Evolutionary conservation across 2,329 filamentous ascomycete species (phyloP).

Genomic region (Fonsecaea nubica): DNA sequence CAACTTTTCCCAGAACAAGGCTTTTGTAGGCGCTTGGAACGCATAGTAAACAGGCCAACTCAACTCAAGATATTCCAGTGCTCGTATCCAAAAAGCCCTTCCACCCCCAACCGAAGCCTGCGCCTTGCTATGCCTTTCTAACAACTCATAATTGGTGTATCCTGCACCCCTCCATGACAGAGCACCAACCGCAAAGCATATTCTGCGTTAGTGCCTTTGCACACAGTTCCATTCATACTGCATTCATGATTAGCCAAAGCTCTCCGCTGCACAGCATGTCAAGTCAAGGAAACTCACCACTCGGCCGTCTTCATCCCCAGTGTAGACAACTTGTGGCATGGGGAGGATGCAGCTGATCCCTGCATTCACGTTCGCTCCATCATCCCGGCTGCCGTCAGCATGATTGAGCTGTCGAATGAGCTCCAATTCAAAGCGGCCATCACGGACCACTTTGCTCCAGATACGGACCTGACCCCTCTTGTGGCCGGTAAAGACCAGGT

Average conservation of each 20-base stretch:
- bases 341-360: constrained; percentile 86
- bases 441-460: constrained; percentile 52
- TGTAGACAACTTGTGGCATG: constrained; percentile 84
- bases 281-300: constrained; percentile 68
- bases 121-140: constrained; percentile 31
- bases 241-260: constrained; percentile 23
- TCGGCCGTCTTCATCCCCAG: constrained; percentile 88
- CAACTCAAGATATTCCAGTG: not conserved
- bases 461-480: constrained; percentile 81
- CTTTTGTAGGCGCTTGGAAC: not conserved
- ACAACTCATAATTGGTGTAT: constrained; percentile 10
- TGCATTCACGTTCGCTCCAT: constrained; percentile 62
- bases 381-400: constrained; percentile 70
- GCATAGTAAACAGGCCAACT: constrained; percentile 3
- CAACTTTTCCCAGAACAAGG: constrained; percentile 1
- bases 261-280: not conserved
- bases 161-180: constrained; percentile 4
- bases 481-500: constrained; percentile 89
- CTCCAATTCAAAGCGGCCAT: constrained; percentile 75
- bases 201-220: constrained; percentile 51
- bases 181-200: not conserved
- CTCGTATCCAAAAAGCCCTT: constrained; percentile 17
- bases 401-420: constrained; percentile 84
- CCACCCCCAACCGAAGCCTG: not conserved
- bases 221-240: constrained; percentile 67